Evolutionary conservation across 371 early-diverging fungal genomes (phyloP), one percentile per base, ranked within the genome.

Genomic region (Batkoa obscura): DNA sequence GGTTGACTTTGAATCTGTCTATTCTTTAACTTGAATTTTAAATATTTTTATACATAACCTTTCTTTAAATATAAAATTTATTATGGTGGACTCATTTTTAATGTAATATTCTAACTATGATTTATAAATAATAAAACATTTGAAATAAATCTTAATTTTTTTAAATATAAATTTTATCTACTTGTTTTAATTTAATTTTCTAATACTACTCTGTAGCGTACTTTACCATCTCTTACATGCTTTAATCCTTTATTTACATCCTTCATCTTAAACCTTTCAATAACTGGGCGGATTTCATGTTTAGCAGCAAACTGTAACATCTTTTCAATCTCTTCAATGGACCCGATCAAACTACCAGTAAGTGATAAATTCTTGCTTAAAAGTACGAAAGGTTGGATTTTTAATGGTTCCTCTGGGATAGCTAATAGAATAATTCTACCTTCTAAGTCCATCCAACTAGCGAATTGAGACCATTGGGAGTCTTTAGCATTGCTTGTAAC

Each of bases 301-400:
- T 82, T 62, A 57, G 73, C 72, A 0, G 86, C 83, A 64, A 88
- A 79, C 10, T 69, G 69, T 5, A 90, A 68, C 74, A 82, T 83
- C 54, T 79, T 79, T 23, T 64, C 61, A 23, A 84, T 59, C 32
- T 71, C 71, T 1, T 62, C 65, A 41, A 62, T 60, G 37, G 76
- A 72, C 39, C 87, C 89, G 52, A 86, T 83, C 56, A 78, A 63
- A 6, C 82, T 84, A 1, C 86, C 88, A 4, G 65, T 69, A 15
- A 90, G 59, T 1, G 66, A 62, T 3, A 77, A 67, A 52, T 76
- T 66, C 41, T 67, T 56, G 9, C 2, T 3, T 34, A 83, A 60
- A 43, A 90, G 58, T 13, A 68, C 59, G 32, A 49, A 31, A 1
- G 73, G 62, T 35, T 64, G 54, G 17, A 81, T 58, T 1, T 59